A percentile compares a stretch with the other conserved stretches of the same genome.
phyloP scores from a whole-genome alignment of 1,284 basidiomycete genomes.

The Pseudozyma sp. region DNA sequence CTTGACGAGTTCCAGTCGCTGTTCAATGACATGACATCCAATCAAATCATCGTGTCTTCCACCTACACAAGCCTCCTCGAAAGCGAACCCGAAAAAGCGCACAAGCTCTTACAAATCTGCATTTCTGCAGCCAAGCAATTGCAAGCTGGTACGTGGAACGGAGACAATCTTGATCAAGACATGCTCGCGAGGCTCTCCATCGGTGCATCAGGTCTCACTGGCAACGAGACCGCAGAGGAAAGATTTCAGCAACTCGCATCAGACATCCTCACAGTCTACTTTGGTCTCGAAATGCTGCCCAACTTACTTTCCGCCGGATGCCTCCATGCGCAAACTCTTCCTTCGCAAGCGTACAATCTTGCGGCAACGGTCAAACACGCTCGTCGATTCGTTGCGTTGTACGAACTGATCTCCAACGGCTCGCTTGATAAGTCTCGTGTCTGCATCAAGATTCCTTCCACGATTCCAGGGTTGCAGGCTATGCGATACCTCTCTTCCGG shows the following conservation, averaged over 20 bases:
- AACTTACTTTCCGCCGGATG: conserved; percentile 20
- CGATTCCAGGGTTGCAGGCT: conserved; percentile 30
- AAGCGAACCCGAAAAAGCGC: conserved; percentile 7
- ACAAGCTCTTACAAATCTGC: conserved; percentile 11
- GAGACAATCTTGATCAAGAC: conserved; percentile 1
- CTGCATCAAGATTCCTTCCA: conserved; percentile 32
- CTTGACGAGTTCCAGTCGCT: conserved; percentile 20
- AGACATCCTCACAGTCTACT: conserved; percentile 27
- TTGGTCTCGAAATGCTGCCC: conserved; percentile 35
- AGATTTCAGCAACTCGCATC: conserved; percentile 20
- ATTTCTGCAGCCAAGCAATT: conserved; percentile 16
- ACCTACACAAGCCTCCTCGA: conserved; percentile 6
- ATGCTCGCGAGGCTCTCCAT: conserved; percentile 13
- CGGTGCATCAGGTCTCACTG: conserved; percentile 3
- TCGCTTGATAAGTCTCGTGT: conserved; percentile 6
- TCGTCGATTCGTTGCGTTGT: conserved; percentile 30
- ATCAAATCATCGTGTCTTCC: conserved; percentile 27
- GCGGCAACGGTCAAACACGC: conserved; percentile 22
- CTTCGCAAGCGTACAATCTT: conserved; percentile 27
- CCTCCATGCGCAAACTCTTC: conserved; percentile 24
- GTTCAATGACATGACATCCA: conserved; percentile 35
- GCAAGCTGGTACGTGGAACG: conserved; percentile 12
- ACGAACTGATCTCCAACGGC: conserved; percentile 18
- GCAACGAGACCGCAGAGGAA: conserved; percentile 8
- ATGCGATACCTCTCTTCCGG: conserved; percentile 37